Evolutionary conservation across 305 asterid genomes (phyloP), one percentile per base, ranked within the genome.

Genomic region (Ruellia speciosa): DNA sequence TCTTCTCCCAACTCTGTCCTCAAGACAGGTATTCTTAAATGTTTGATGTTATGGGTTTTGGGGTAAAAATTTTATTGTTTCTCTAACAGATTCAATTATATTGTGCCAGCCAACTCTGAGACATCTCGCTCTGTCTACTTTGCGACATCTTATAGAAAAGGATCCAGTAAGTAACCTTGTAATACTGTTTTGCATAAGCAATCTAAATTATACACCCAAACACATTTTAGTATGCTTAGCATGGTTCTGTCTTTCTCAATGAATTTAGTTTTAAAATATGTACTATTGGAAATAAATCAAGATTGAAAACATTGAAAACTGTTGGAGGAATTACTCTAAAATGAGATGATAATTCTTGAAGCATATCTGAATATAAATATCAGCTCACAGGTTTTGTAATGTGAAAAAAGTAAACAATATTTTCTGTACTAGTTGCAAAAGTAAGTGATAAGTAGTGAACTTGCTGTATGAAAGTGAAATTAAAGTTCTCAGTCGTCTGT

Each of bases 91-190:
- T 71, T 54, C 65, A 58, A 46, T 62, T 70, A 75, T 50, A 47
- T 70, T 72, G 52, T 78, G 70, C 66, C 87, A 93, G 99, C 99
- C 99, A 20, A 77, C 88, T 56, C 86, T 93, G 79, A 78, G 97
- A 62, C 89, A 80, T 76, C 85, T 88, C 56, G 99, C 99, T 72
- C 75, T 93, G 54, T 84, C 95, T 70, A 93, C 99, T 60, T 82
- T 93, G 59, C 79, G 99, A 35, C 99, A 93, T 83, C 99, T 93
- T 58, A 80, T 93, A 70, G 99, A 93, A 72, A 93, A 88, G 75
- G 99, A 93, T 69, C 94, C 96, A 86, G 99, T 92, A 59, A 79
- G 99, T 79, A 67, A 54, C 66, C 56, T 58, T 66, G 49, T 37
- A 6, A 37, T 3, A 0, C 9, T 10, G 12, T 37, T 37, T 37